Evolutionary conservation across 441 rosid genomes (phyloP).

Genomic region (Brassica balearica): DNA sequence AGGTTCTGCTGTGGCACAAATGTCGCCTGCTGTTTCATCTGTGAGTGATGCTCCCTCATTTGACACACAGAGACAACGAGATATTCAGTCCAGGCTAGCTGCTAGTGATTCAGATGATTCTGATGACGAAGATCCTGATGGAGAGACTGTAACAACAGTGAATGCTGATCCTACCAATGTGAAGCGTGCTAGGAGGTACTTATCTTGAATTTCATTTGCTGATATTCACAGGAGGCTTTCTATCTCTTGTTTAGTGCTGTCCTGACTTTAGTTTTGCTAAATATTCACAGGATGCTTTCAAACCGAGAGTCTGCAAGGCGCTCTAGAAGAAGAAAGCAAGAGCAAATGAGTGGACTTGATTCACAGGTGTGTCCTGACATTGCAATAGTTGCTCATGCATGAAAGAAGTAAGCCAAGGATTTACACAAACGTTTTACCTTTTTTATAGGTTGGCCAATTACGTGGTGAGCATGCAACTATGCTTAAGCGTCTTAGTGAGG

Average conservation of each 20-base stretch:
- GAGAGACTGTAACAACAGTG: constrained; percentile 70
- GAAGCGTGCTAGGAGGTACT: constrained; percentile 81
- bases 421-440: constrained; percentile 24
- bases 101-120: constrained; percentile 89
- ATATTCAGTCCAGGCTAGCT: constrained; percentile 31
- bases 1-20: constrained; percentile 50
- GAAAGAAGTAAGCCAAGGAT: neutral
- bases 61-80: constrained; percentile 34
- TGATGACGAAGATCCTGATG: constrained; percentile 81
- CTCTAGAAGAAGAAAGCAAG: constrained; percentile 83
- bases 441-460: constrained; percentile 69
- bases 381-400: constrained; percentile 7
- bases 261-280: neutral
- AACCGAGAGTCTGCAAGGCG: constrained; percentile 96
- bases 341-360: constrained; percentile 79
- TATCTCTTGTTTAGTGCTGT: neutral
- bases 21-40: constrained; percentile 49
- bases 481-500: constrained; percentile 66
- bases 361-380: constrained; percentile 61
- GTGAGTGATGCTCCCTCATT: constrained; percentile 37
- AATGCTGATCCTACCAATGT: constrained; percentile 60
- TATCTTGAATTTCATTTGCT: constrained; percentile 14
- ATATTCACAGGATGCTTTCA: constrained; percentile 69
- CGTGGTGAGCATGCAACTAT: constrained; percentile 71
- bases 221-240: neutral